A percentile compares a stretch with the other conserved stretches of the same genome.
Conservation (phyloP, 441 rosid genomes). For the Populus hybrid region DNA sequence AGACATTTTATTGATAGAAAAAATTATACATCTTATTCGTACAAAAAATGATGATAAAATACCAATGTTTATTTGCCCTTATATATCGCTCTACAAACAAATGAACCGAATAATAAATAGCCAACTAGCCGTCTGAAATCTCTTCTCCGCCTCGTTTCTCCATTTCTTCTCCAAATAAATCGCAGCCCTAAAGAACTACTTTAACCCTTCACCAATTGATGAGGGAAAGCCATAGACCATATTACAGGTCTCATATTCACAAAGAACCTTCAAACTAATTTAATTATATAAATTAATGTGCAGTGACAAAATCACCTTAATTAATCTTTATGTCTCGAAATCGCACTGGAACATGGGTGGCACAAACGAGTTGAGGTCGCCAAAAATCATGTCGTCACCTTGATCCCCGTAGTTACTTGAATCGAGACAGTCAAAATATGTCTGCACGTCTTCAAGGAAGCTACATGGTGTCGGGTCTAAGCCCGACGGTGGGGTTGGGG, state of each 20-base stretch:
- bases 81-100: conserved; percentile 18
- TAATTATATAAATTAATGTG: too few species aligned
- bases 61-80: conserved; percentile 4
- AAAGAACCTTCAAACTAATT: background rate
- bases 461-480: conserved; percentile 41
- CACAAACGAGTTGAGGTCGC: conserved; percentile 47
- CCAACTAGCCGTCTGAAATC: background rate
- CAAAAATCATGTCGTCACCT: conserved; percentile 46
- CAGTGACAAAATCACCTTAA: background rate
- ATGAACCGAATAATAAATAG: conserved; percentile 14
- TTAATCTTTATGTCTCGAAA: conserved; percentile 24
- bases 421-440: conserved; percentile 64
- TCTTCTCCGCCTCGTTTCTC: background rate
- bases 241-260: conserved; percentile 13
- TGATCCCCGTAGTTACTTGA: conserved; percentile 32
- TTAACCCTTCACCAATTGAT: background rate
- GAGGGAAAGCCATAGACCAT: conserved; percentile 15
- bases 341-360: conserved; percentile 55
- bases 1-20: background rate
- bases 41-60: background rate
- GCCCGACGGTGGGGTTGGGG: conserved; percentile 26
- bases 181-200: background rate
- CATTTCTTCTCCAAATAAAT: background rate
- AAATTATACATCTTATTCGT: conserved; percentile 18
- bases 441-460: conserved; percentile 72